A percentile compares a stretch with the other conserved stretches of the same genome.
Conservation (phyloP, 495 filamentous ascomycete species). For the Penicillium waksmanii region DNA sequence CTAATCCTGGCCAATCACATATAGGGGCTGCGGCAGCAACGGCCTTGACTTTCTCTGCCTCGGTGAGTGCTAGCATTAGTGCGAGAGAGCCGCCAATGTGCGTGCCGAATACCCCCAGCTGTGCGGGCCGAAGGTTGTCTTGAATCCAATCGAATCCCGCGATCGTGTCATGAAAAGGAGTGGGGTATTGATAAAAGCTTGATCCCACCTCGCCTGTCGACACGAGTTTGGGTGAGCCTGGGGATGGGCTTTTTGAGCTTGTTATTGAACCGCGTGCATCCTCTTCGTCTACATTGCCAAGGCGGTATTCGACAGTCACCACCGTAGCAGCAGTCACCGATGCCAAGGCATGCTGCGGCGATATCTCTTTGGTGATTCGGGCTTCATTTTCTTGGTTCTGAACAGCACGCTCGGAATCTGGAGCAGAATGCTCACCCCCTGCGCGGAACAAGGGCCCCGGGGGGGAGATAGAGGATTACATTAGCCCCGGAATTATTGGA, state of each 20-base stretch:
- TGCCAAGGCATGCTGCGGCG: constrained; percentile 33
- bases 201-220: neutral
- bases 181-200: constrained; percentile 38
- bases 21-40: constrained; percentile 41
- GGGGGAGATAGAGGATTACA: constrained; percentile 44
- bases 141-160: constrained; percentile 46
- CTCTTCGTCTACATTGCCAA: constrained; percentile 46
- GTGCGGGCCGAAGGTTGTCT: constrained; percentile 30
- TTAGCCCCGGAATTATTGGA: constrained; percentile 15
- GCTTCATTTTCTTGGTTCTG: neutral
- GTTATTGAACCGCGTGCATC: constrained; percentile 20
- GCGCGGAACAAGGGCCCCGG: constrained; percentile 38
- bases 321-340: constrained; percentile 36
- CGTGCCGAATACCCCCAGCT: constrained; percentile 54
- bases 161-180: constrained; percentile 48
- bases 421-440: neutral
- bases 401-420: neutral
- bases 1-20: constrained; percentile 47
- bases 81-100: constrained; percentile 60
- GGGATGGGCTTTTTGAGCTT: neutral
- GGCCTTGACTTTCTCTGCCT: constrained; percentile 47
- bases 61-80: constrained; percentile 61
- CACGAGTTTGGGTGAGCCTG: neutral
- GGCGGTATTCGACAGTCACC: constrained; percentile 48
- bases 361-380: neutral